Base-by-base conservation (phyloP, 306 rosid genomes). In the Acacia melanoxylon region DNA sequence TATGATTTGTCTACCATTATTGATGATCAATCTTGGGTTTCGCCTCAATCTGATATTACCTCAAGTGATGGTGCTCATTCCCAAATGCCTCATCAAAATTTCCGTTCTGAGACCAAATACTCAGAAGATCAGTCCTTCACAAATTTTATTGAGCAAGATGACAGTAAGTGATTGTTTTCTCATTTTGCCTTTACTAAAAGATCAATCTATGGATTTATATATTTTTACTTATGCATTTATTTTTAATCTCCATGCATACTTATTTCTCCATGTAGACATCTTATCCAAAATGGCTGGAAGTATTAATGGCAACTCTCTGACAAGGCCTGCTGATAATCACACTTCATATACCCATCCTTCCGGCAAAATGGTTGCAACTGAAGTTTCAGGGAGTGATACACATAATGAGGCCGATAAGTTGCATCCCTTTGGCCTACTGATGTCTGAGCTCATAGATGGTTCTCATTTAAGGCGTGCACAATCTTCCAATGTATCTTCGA, bases 371-470 rank as follows among this genome's bases (percentile, higher is more conserved):
- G 79, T 72, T 42, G 24, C 82, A n/a, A 85, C 81, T 85, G 93
- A 91, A 65, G 75, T 81, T 89, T 46, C 81, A 2, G 82, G 82
- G 46, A 72, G 76, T 82, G 83, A 72, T 48, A 0, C 85, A 40
- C 87, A 56, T 52, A 85, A 68, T 16, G 91, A 85, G 71, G 83
- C 82, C 46, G 90, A 89, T 74, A 91, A 91, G 83, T 69, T 91
- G 83, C 95, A 91, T 76, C 95, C 95, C 54, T 91, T 89, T 84
- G 93, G 95, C 77, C 86, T 89, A 41, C 76, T 88, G 83, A 85
- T 89, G 95, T 91, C 95, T 40, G 95, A 91, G 72, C 92, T 91
- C 31, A 85, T 83, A 84, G 93, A 86, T 68, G 81, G 86, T 66
- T 85, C 89, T 75, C 93, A 85, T 72, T 42, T 85, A 81, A 86